These are phyloP conservation scores for Jacaranda mimosifolia DNA, from an alignment of 257 asterid species.

Conservation along the genomic window DNA sequence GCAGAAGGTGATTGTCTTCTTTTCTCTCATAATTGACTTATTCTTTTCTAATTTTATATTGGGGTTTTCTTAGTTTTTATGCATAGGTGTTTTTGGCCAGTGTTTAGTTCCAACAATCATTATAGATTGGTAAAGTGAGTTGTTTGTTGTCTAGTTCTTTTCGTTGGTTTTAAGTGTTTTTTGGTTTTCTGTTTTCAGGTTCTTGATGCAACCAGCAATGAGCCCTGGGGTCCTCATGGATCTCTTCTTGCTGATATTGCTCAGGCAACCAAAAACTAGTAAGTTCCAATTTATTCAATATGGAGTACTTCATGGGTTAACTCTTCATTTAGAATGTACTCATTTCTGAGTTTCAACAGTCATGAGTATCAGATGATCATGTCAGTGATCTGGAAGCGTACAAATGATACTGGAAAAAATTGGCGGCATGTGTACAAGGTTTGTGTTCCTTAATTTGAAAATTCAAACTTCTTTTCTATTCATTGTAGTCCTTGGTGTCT, in stretches of 20 bases:
- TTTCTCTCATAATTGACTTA: constrained; percentile 20
- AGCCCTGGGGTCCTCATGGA: constrained; percentile 99
- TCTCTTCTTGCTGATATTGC: constrained; percentile 93
- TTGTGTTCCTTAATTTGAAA: constrained; percentile 31
- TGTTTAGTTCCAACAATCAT: background rate
- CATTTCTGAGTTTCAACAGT: constrained; percentile 51
- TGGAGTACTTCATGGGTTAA: constrained; percentile 11
- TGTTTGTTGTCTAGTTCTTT: constrained; percentile 24
- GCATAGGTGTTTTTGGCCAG: background rate
- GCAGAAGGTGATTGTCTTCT: constrained; percentile 70
- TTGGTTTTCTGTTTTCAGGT: constrained; percentile 57
- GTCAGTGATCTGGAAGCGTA: constrained; percentile 95
- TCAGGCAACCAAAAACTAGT: constrained; percentile 88
- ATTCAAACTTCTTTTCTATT: background rate
- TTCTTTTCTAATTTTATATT: constrained; percentile 11
- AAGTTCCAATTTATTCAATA: constrained; percentile 39
- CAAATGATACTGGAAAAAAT: constrained; percentile 91
- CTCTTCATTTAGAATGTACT: constrained; percentile 28
- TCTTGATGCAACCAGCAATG: constrained; percentile 98
- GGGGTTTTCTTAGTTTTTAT: background rate
- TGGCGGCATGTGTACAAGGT: constrained; percentile 99
- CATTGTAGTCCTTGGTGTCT: background rate
- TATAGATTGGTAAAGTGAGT: background rate
- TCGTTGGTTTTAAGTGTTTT: constrained; percentile 22
- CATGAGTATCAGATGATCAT: constrained; percentile 95